Evolutionary conservation across 768 basidiomycete species (phyloP), one percentile per base, ranked within the genome.

Genomic region (Lentinula raphanica): DNA sequence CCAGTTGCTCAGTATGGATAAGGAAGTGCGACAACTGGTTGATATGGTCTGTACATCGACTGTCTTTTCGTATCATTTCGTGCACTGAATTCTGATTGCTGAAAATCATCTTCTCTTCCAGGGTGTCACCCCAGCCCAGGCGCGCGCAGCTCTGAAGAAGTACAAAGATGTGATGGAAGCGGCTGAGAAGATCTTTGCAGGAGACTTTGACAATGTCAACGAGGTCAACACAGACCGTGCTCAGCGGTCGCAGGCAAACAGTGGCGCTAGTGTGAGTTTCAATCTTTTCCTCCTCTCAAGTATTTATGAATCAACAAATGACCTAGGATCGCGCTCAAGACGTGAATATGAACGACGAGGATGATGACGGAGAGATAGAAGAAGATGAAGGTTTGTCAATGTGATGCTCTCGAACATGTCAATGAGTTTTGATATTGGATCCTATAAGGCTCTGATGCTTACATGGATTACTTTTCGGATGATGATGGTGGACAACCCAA

Each of bases 111-210:
- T 27, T 53, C 27, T 35, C 32, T 40, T 56, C 38, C 58, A 95
- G 94, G 94, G 94, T 63, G 92, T 92, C 29, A 90, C 88, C 0
- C 68, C 73, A 11, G 82, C 85, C 12, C 90, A 94, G 74, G 94
- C 95, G 39, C 83, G 82, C 64, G 90, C 88, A 29, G 94, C 94
- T 17, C 72, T 97, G 67, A 81, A 78, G 61, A 84, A 86, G 65
- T 82, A 89, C 68, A 90, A 85, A 61, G 94, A 98, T 78, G 92
- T 94, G 35, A 92, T 92, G 90, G 80, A 90, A 67, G 94, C 94
- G 13, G 93, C 94, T 2, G 93, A 93, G 69, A 79, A 80, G 46
- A 84, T 92, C 59, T 90, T 92, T 60, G 87, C 90, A 61, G 94
- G 94, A 12, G 84, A 87, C 62, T 94, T 91, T 65, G 88, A 91